Base-by-base conservation (phyloP, 2,329 filamentous ascomycete species). In the Colletotrichum brevisporum region DNA sequence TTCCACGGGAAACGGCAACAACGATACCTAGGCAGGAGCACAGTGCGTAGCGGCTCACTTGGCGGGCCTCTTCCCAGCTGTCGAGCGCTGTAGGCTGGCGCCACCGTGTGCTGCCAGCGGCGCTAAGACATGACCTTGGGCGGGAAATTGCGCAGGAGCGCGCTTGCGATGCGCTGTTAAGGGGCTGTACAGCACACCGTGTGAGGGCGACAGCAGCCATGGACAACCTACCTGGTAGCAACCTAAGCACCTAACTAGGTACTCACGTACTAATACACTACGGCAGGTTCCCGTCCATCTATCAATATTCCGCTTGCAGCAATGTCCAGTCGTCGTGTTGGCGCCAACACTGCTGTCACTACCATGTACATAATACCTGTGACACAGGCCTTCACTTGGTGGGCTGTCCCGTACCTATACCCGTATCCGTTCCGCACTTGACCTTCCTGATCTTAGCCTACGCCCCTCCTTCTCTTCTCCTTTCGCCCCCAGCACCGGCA, bases 391-490 rank as follows among this genome's bases (percentile, higher is more conserved):
- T 10, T 36, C 2, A 10, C 9, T 36, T 36, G 31, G 31, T 36
- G 10, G 31, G 10, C 31, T 36, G 31, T 36, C 31, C 27, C 27
- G 27, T 31, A 31, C 27, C 31, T 36, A 10, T 36, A 36, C 31
- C 31, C 8, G 6, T 24, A 12, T 8, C 47, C 21, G 27, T 59
- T 41, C 59, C 59, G 36, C 57, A 52, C 57, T 60, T 60, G 47
- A 41, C 57, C 57, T 51, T 39, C 50, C 50, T 62, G 48, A 62
- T 62, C n/a, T 62, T 62, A 62, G 59, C 59, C 21, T 21, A 9
- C 12, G 18, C 47, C 24, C 21, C 50, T 47, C 48, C 48, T 43
- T 41, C 15, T 31, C 54, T 6, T 31, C 36, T n/a, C 50, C 21
- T n/a, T 62, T 47, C 54, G 48, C 45, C 27, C n/a, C 53, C 53